These are phyloP conservation scores for Pseudogymnoascus sp. DNA, from an alignment of 2,329 filamentous ascomycete species.

Conservation along the genomic window DNA sequence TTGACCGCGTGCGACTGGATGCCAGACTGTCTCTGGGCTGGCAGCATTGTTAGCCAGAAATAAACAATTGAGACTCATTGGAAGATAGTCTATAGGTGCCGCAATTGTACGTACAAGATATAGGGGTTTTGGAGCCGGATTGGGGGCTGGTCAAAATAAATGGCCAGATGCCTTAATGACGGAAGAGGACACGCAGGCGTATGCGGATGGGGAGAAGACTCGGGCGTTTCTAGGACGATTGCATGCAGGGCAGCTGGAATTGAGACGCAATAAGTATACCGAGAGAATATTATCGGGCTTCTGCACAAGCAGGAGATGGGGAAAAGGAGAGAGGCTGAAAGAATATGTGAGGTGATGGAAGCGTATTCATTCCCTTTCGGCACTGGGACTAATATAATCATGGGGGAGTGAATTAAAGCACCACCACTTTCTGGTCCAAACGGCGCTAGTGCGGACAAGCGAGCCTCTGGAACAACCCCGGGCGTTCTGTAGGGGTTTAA, in stretches of 20 bases:
- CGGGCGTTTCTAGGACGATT: conserved; percentile 6
- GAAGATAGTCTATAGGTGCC: background rate
- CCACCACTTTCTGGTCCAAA: conserved; percentile 5
- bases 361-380: conserved; percentile 5
- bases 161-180: conserved; percentile 5
- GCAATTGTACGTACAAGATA: background rate
- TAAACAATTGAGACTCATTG: background rate
- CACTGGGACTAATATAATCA: conserved; percentile 1
- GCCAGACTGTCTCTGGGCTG: background rate
- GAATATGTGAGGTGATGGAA: conserved; percentile 6
- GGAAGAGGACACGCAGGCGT: conserved; percentile 6
- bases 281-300: conserved; percentile 2
- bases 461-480: conserved; percentile 6
- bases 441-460: conserved; percentile 1
- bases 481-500: conserved; percentile 6
- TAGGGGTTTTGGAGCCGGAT: conserved; percentile 3
- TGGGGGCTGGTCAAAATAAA: background rate
- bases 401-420: conserved; percentile 4
- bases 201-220: conserved; percentile 1
- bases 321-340: conserved; percentile 7
- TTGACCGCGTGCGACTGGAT: background rate
- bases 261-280: conserved; percentile 3
- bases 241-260: conserved; percentile 7
- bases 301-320: conserved; percentile 1
- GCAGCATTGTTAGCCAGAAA: background rate